Percentiles rank a stretch among this genome's conserved stretches.
Conservation (phyloP, 2,329 filamentous ascomycete species). For the Fusarium keratoplasticum region DNA sequence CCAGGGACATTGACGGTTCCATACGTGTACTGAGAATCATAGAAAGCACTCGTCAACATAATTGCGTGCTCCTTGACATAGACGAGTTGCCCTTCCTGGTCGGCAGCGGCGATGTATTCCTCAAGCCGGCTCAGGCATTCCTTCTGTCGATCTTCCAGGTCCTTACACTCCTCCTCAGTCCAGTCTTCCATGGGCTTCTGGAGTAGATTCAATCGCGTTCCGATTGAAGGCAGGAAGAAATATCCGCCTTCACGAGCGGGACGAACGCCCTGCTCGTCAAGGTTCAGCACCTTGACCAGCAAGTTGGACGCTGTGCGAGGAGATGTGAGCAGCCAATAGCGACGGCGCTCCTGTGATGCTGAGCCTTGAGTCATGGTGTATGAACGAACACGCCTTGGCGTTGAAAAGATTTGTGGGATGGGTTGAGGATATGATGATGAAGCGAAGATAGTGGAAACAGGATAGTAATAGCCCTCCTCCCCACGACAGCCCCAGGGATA, state of each 20-base stretch:
- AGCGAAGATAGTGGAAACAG: too few relatives aligned
- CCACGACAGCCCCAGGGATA: background rate
- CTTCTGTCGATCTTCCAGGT: background rate
- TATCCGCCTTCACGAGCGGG: conserved; percentile 27
- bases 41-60: conserved; percentile 19
- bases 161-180: conserved; percentile 22
- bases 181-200: conserved; percentile 22
- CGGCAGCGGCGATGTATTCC: conserved; percentile 21
- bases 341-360: background rate
- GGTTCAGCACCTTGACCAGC: conserved; percentile 35
- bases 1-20: background rate
- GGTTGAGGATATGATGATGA: background rate
- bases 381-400: background rate
- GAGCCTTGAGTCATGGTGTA: conserved; percentile 22
- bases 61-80: conserved; percentile 33
- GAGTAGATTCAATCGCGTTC: conserved; percentile 1
- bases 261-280: conserved; percentile 29
- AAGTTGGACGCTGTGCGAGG: conserved; percentile 37
- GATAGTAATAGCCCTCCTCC: too few relatives aligned
- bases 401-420: background rate
- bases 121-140: conserved; percentile 25
- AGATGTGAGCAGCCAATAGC: conserved; percentile 33
- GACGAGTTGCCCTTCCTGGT: conserved; percentile 18
- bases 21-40: conserved; percentile 9
- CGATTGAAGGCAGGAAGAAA: conserved; percentile 25